Base-by-base conservation (phyloP, 768 basidiomycete genomes). In the Suillus cothurnatus region DNA sequence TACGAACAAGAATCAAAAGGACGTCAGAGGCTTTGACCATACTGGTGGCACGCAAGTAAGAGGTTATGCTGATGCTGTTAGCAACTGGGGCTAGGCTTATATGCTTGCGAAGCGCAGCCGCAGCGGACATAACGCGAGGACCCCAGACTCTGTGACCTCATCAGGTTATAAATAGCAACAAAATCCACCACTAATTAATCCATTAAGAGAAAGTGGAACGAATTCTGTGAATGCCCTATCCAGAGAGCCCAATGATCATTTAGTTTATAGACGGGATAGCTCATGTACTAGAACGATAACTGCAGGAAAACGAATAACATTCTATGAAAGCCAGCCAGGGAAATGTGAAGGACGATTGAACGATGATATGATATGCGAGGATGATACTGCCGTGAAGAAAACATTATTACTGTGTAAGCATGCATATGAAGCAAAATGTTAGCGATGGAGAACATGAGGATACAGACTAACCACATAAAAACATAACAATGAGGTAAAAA, bases 1-100 rank as follows among this genome's bases (percentile, higher is more conserved):
- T 49, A 81, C 87, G 63, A 69, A 91, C 92, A 61, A 95, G 77
- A 69, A 95, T 92, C 71, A 95, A 87, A 61, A 91, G 75, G 71
- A 94, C 81, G 80, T 95, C 93, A 31, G 91, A 92, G 23, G 84
- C 80, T 74, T 81, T 86, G 68, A 83, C 76, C 81, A 83, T 84
- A 38, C 12, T 38, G 67, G 23, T 61, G 19, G 58, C 26, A 28
- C 19, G 26, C 38, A 36, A 56, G 36, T 1, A 31, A 28, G 38
- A 41, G 19, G 58, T 59, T 19, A 17, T 11, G 26, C 5, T 58
- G 36, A 23, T 23, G 36, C 28, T 6, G 38, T 58, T 39, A 28
- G 38, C 17, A 59, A 59, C 26, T 59, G 38, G 17, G 11, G 55
- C 23, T 26, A 56, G 36, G 38, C 38, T 59, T 59, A 59, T 59